phyloP scores from a whole-genome alignment of 768 basidiomycete species.

The Tricholoma sp. region DNA sequence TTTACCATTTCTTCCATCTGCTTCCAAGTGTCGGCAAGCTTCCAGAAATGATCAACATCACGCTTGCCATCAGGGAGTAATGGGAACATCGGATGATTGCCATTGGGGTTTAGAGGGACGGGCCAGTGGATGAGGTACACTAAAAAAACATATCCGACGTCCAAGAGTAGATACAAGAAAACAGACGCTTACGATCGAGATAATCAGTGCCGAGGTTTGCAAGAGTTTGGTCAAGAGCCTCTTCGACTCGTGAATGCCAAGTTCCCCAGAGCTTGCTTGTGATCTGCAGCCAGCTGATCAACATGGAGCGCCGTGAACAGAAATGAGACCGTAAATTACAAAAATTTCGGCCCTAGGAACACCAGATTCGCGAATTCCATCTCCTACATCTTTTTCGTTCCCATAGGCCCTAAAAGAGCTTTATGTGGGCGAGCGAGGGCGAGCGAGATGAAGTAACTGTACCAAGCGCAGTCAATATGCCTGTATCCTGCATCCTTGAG shows the following conservation, averaged over 20 bases:
- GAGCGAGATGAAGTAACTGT: constrained; percentile 5
- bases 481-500: constrained; percentile 71
- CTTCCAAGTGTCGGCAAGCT: constrained; percentile 72
- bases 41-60: constrained; percentile 64
- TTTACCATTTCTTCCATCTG: constrained; percentile 73
- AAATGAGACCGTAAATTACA: constrained; percentile 9
- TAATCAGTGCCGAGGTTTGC: constrained; percentile 80
- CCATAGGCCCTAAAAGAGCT: constrained; percentile 45
- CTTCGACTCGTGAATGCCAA: constrained; percentile 67
- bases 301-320: not conserved
- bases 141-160: constrained; percentile 15
- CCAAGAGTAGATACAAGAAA: constrained; percentile 12
- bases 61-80: constrained; percentile 57
- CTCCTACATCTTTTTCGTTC: constrained; percentile 82
- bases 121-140: constrained; percentile 83
- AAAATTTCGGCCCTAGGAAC: constrained; percentile 66
- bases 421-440: not conserved
- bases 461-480: constrained; percentile 69
- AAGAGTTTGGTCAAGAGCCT: constrained; percentile 70
- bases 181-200: constrained; percentile 58
- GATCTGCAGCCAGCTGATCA: constrained; percentile 33
- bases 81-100: constrained; percentile 57
- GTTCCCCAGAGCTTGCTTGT: constrained; percentile 71
- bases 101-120: constrained; percentile 63
- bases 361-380: constrained; percentile 73